A percentile compares a stretch with the other conserved stretches of the same genome.
Conservation (phyloP, 441 rosid genomes). For the Erysimum pusillum region DNA sequence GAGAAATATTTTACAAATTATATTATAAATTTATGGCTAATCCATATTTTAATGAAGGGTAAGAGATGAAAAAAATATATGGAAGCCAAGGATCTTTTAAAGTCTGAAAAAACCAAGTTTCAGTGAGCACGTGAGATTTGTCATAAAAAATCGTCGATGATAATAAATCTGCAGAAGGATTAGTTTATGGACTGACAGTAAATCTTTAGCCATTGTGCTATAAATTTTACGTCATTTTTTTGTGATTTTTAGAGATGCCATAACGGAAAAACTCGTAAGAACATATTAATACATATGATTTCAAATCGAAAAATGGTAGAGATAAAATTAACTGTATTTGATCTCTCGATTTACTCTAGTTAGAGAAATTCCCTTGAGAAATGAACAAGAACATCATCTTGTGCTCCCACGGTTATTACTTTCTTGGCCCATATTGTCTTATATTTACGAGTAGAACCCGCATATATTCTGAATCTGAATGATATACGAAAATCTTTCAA, state of each 20-base stretch:
- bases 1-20: not conserved
- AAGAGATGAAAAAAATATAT: not conserved
- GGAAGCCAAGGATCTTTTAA: not conserved
- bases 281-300: too few relatives aligned
- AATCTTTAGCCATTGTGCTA: not conserved
- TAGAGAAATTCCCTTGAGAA: not conserved
- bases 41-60: not conserved
- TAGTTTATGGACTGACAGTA: not conserved
- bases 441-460: not conserved
- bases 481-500: not conserved
- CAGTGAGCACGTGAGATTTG: not conserved
- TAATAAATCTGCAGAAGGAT: not conserved
- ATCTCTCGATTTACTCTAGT: not conserved
- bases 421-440: not conserved
- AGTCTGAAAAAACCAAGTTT: not conserved
- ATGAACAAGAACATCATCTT: not conserved
- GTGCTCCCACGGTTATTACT: not conserved
- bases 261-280: too few relatives aligned
- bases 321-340: too few relatives aligned
- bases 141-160: not conserved
- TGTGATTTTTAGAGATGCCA: not conserved
- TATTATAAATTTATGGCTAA: not conserved
- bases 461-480: not conserved
- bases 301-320: too few relatives aligned
- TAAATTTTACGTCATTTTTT: not conserved